Conservation (phyloP, 805 yeast species). For the Wickerhamiella musiphila region DNA sequence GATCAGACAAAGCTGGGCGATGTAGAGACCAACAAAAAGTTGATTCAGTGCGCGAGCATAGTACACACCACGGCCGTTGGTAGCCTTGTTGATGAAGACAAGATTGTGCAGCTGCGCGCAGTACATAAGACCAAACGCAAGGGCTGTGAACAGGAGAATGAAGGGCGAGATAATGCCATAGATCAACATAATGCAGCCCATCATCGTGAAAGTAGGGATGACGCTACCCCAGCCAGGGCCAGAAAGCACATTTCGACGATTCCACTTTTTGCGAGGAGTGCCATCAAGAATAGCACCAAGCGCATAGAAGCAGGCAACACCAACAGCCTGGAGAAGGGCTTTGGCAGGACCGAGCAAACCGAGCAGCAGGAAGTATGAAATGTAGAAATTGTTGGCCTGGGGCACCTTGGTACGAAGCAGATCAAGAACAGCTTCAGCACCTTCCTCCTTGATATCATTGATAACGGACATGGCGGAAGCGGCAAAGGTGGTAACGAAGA, state of each 20-base stretch:
- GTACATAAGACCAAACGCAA: slow-evolving; percentile 55
- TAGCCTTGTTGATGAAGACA: slow-evolving; percentile 48
- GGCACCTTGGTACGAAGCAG: slow-evolving; percentile 67
- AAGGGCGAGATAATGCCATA: slow-evolving; percentile 80
- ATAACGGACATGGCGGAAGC: slow-evolving; percentile 70
- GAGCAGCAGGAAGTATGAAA: slow-evolving; percentile 61
- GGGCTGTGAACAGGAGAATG: slow-evolving; percentile 54
- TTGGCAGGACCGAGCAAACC: slow-evolving; percentile 72
- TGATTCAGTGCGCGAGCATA: slow-evolving; percentile 84
- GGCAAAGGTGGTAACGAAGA: slow-evolving; percentile 65
- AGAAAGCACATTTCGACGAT: slow-evolving; percentile 43
- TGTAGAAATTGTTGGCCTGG: slow-evolving; percentile 78
- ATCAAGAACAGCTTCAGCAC: slow-evolving; percentile 57
- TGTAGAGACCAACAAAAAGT: slow-evolving; percentile 70
- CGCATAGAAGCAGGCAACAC: slow-evolving; percentile 51
- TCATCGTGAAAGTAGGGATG: slow-evolving; percentile 61
- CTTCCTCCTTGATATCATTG: slow-evolving; percentile 44
- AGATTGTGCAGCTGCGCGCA: slow-evolving; percentile 65
- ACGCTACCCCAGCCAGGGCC: slow-evolving; percentile 66
- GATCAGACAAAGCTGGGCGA: slow-evolving; percentile 71
- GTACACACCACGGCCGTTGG: slow-evolving; percentile 65
- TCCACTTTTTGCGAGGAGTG: slow-evolving; percentile 90
- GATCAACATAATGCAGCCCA: slow-evolving; percentile 53
- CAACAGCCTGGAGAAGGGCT: slow-evolving; percentile 54
- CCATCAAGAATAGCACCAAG: slow-evolving; percentile 57